A percentile compares a stretch with the other conserved stretches of the same genome.
These are phyloP conservation scores for Candolleomyces eurysporus DNA, from an alignment of 768 basidiomycete genomes.

Conservation along the genomic window DNA sequence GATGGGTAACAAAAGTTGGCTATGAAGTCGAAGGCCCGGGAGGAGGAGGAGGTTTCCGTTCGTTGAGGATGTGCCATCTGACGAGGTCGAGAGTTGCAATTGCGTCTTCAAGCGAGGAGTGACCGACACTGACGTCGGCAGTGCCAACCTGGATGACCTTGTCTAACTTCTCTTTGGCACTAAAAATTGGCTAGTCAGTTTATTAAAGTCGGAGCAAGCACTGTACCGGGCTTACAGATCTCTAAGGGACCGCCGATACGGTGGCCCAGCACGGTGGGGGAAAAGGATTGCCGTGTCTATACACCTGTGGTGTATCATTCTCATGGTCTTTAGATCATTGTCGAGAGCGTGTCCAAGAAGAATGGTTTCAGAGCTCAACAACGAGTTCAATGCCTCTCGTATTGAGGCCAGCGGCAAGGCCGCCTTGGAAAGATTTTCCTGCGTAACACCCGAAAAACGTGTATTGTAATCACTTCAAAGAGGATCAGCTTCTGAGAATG, in stretches of 20 bases:
- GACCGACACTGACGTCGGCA: conserved; percentile 71
- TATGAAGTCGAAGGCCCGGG: not conserved
- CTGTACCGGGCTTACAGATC: conserved; percentile 57
- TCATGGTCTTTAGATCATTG: conserved; percentile 89
- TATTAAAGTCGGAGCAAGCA: conserved; percentile 14
- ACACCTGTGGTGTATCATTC: conserved; percentile 81
- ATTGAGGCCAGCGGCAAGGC: conserved; percentile 63
- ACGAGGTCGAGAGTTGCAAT: conserved; percentile 86
- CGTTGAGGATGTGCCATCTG: conserved; percentile 75
- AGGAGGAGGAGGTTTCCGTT: conserved; percentile 28
- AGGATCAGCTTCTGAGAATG: conserved; percentile 4
- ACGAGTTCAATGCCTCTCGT: conserved; percentile 61
- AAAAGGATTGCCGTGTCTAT: conserved; percentile 89
- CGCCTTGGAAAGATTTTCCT: conserved; percentile 58
- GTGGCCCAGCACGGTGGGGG: conserved; percentile 70
- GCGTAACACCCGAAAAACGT: conserved; percentile 80
- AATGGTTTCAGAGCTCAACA: conserved; percentile 80
- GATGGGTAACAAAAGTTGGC: not conserved
- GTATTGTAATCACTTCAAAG: conserved; percentile 81
- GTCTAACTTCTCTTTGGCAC: conserved; percentile 80
- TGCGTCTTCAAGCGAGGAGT: conserved; percentile 91
- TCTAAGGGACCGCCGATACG: conserved; percentile 78
- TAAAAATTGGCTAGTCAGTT: conserved; percentile 27
- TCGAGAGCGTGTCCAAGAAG: conserved; percentile 90
- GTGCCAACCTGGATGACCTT: conserved; percentile 67